Evolutionary conservation across 352 stramenopile species (phyloP), one percentile per base, ranked within the genome.

Genomic region (Proteromonas lacertae): DNA sequence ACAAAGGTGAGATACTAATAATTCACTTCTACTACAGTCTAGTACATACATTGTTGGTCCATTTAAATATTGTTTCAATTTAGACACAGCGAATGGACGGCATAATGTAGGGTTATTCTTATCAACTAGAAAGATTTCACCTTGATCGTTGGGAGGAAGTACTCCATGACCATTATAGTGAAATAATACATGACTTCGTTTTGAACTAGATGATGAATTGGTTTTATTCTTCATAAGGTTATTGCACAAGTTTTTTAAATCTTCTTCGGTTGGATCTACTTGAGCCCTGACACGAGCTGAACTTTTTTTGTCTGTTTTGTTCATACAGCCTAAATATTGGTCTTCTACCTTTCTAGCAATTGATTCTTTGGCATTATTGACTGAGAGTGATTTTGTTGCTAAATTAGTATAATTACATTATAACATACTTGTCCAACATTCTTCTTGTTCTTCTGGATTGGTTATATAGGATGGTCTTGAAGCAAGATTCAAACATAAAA

Each of bases 131-230:
- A 86, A 99, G 36, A 99, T 75, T 48, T 98, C 83, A 25, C 86
- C 83, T 52, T 91, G 90, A 8, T 60, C 54, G 6, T 82, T 95
- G 5, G 64, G 36, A 25, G 23, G 34, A 21, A 86, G 87, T 14
- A 98, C 86, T 28, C 89, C 89, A 52, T 98, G 87, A 35, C 87
- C 87, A 56, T 98, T 97, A 62, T 96, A 96, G 57, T 99, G 89
- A 39, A 98, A 77, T 14, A 99, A 47, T 14, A 96, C 64, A 32
- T 87, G 60, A 48, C 94, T 78, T 37, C 66, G 46, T 42, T 80
- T 80, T 12, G 81, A 82, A n/a, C n/a, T n/a, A n/a, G n/a, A n/a
- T n/a, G n/a, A n/a, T n/a, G n/a, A n/a, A n/a, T n/a, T n/a, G n/a
- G n/a, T n/a, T n/a, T n/a, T n/a, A 33, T 73, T 58, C 33, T 74